These are phyloP conservation scores for Raffaelea deltoideospora DNA, from an alignment of 2,329 filamentous ascomycete genomes.

Conservation along the genomic window DNA sequence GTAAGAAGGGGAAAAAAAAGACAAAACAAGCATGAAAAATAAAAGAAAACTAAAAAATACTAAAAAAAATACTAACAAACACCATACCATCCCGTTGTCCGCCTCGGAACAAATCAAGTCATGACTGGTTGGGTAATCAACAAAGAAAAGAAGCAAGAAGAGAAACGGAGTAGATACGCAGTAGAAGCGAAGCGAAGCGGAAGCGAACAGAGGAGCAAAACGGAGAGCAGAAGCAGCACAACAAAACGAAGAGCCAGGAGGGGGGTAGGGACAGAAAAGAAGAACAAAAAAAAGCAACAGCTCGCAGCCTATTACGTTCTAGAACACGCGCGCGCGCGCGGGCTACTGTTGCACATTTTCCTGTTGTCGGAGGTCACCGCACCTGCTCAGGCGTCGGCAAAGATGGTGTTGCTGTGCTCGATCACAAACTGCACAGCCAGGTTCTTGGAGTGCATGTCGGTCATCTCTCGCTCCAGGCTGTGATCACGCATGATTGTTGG, in stretches of 20 bases:
- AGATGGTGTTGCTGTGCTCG: slow-evolving; percentile 75
- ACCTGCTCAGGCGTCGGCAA: slow-evolving; percentile 30
- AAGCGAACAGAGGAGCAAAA: neutral
- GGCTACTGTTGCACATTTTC: too few relatives aligned
- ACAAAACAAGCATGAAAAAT: neutral
- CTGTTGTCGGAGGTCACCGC: neutral
- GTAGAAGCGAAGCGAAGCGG: neutral
- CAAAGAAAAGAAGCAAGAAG: neutral
- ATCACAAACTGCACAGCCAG: slow-evolving; percentile 83
- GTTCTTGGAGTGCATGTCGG: slow-evolving; percentile 88
- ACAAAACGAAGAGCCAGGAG: slow-evolving; percentile 17
- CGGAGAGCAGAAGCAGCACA: neutral
- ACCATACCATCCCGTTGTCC: neutral
- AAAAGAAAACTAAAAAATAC: neutral
- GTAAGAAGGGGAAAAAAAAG: neutral
- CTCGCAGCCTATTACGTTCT: neutral
- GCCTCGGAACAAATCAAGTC: neutral
- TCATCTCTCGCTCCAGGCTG: slow-evolving; percentile 87
- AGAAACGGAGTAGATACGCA: neutral
- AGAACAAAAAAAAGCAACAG: neutral
- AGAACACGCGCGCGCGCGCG: too few relatives aligned
- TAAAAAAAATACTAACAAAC: neutral
- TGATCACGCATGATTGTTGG: slow-evolving; percentile 92
- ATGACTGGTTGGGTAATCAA: neutral
- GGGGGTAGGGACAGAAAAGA: slow-evolving; percentile 6